These are phyloP conservation scores for Chaetomiaceae sp. DNA, from an alignment of 2,329 filamentous ascomycete species.

Conservation along the genomic window DNA sequence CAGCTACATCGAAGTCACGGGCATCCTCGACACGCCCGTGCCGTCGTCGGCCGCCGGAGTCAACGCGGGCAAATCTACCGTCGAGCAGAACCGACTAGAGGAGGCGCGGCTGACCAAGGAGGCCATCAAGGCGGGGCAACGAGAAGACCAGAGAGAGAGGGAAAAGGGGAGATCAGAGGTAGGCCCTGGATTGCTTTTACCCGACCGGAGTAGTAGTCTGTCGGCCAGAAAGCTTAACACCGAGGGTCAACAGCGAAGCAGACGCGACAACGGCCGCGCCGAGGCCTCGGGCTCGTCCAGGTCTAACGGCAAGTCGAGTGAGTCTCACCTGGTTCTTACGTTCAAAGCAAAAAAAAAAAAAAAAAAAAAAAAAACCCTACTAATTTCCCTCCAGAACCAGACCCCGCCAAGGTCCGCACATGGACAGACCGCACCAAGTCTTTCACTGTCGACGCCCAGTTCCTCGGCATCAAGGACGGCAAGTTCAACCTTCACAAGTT, in stretches of 20 bases:
- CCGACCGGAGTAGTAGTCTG: conserved; percentile 75
- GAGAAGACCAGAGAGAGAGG: conserved; percentile 46
- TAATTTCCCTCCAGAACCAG: conserved; percentile 70
- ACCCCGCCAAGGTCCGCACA: conserved; percentile 74
- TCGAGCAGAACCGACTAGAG: conserved; percentile 74
- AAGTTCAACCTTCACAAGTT: conserved; percentile 98
- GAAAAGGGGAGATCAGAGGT: conserved; percentile 57
- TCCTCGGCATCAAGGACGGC: conserved; percentile 87
- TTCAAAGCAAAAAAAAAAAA: too few relatives aligned
- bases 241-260: conserved; percentile 65
- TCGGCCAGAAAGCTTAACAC: conserved; percentile 58
- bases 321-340: conserved; percentile 37
- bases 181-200: conserved; percentile 71
- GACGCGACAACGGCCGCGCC: conserved; percentile 61
- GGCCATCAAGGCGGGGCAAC: conserved; percentile 58
- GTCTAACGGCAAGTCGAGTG: conserved; percentile 68
- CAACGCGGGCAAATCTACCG: conserved; percentile 54
- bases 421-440: conserved; percentile 96
- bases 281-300: conserved; percentile 56
- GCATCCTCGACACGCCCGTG: conserved; percentile 52
- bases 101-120: conserved; percentile 82
- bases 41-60: conserved; percentile 48
- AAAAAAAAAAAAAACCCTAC: too few relatives aligned
- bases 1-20: conserved; percentile 89
- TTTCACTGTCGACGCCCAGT: conserved; percentile 96